Conservation (phyloP, 2,329 filamentous ascomycete genomes). For the Fusarium oxysporum region DNA sequence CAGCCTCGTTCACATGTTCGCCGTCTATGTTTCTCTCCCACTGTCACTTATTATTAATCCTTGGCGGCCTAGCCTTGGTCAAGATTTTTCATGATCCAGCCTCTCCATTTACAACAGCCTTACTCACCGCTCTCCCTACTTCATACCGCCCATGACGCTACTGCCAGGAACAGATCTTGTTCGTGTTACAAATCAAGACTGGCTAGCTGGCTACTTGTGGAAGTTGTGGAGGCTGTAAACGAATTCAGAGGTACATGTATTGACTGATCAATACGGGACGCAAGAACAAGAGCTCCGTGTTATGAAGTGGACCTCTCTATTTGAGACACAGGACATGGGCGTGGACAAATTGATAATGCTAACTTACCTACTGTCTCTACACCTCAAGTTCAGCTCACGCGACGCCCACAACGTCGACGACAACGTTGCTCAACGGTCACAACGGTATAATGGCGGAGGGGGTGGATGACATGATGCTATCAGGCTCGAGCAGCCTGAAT, state of each 20-base stretch:
- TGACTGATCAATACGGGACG: conserved; percentile 33
- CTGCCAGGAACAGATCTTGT: conserved; percentile 16
- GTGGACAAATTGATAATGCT: conserved; percentile 4
- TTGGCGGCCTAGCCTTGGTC: not conserved
- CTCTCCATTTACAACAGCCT: conserved; percentile 16
- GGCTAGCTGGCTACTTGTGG: conserved; percentile 16
- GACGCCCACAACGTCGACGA: not conserved
- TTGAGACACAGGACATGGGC: not conserved
- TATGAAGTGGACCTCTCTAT: not conserved
- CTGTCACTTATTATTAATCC: not conserved
- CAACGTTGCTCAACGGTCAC: conserved; percentile 10
- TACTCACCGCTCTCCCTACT: conserved; percentile 26
- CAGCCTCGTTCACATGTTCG: not conserved
- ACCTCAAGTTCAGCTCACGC: conserved; percentile 16
- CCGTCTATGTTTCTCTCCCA: not conserved
- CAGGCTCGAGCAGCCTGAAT: conserved; percentile 16
- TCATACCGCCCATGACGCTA: conserved; percentile 7
- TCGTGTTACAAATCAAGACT: conserved; percentile 15
- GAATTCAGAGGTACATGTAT: conserved; percentile 6
- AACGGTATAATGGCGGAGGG: conserved; percentile 11
- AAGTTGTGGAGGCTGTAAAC: conserved; percentile 27
- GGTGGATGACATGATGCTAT: conserved; percentile 21
- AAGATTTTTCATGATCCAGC: conserved; percentile 15
- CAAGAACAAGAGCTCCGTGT: conserved; percentile 18
- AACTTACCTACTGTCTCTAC: not conserved